A percentile compares a stretch with the other conserved stretches of the same genome.
These are phyloP conservation scores for Berberis thunbergii DNA, from an alignment of 164 flowering plant genomes.

Conservation along the genomic window DNA sequence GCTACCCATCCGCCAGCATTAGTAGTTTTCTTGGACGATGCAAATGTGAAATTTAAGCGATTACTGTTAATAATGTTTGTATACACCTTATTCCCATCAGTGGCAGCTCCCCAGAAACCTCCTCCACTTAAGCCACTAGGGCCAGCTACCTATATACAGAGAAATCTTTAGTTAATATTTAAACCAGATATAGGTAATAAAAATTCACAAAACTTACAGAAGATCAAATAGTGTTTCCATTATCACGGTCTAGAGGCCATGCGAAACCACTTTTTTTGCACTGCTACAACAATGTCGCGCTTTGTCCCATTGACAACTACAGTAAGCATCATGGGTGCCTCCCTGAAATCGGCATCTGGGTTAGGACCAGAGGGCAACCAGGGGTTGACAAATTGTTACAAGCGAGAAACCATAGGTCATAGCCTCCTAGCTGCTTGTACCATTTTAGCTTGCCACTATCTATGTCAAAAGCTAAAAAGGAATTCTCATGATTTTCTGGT, in stretches of 20 bases:
- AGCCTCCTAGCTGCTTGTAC: constrained; percentile 2
- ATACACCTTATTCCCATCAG: not conserved
- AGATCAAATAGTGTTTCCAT: not conserved
- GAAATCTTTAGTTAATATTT: not conserved
- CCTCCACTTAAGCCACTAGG: not conserved
- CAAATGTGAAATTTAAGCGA: constrained; percentile 21
- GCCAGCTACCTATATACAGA: not conserved
- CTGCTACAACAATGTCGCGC: not conserved
- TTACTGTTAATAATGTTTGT: constrained; percentile 34
- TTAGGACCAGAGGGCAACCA: constrained; percentile 1
- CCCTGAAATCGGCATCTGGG: not conserved
- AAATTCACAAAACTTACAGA: not conserved
- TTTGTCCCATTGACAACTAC: constrained; percentile 3
- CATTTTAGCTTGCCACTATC: not conserved
- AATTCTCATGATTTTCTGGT: constrained; percentile 20
- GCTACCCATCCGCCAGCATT: constrained; percentile 51
- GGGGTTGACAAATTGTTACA: not conserved
- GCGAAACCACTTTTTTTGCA: constrained; percentile 4
- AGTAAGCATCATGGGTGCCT: constrained; percentile 3
- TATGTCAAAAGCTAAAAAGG: not conserved
- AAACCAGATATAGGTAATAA: not conserved
- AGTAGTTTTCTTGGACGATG: constrained; percentile 29
- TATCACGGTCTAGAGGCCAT: constrained; percentile 1
- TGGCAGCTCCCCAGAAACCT: constrained; percentile 2
- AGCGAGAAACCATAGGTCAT: not conserved